phyloP scores from a whole-genome alignment of 139 green algal species.

The Coccomyxa sp. region DNA sequence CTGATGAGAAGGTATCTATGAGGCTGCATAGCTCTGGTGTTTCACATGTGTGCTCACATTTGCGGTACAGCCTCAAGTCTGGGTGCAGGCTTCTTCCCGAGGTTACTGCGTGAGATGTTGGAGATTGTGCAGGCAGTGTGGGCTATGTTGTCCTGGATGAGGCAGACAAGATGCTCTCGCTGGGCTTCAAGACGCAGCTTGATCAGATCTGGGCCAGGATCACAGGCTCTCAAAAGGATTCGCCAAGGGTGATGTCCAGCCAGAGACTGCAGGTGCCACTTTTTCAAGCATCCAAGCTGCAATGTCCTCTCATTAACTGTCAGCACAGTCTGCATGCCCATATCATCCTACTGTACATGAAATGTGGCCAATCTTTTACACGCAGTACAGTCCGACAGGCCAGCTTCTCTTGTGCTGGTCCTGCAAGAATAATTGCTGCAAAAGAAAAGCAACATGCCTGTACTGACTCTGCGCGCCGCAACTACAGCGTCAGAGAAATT shows the following conservation, averaged over 20 bases:
- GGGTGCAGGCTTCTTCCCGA: not conserved
- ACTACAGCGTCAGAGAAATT: not conserved
- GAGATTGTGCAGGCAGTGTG: constrained; percentile 4
- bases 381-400: not conserved
- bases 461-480: not conserved
- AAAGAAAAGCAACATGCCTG: not conserved
- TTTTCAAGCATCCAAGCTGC: no score
- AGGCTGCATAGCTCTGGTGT: no score
- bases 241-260: no score
- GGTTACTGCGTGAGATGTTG: not conserved
- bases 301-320: no score
- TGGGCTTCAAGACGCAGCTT: constrained; percentile 76
- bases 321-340: not conserved
- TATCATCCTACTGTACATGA: not conserved
- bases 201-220: constrained; percentile 43
- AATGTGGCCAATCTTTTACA: not conserved
- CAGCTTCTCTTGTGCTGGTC: not conserved
- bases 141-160: constrained; percentile 76
- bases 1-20: constrained; percentile 24
- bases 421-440: not conserved
- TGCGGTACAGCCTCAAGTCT: not conserved
- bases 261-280: no score
- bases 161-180: constrained; percentile 83
- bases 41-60: not conserved
- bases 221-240: no score